Percentiles rank a stretch among this genome's conserved stretches.
Conservation (phyloP, 495 filamentous ascomycete genomes). For the Xylaria grammica region DNA sequence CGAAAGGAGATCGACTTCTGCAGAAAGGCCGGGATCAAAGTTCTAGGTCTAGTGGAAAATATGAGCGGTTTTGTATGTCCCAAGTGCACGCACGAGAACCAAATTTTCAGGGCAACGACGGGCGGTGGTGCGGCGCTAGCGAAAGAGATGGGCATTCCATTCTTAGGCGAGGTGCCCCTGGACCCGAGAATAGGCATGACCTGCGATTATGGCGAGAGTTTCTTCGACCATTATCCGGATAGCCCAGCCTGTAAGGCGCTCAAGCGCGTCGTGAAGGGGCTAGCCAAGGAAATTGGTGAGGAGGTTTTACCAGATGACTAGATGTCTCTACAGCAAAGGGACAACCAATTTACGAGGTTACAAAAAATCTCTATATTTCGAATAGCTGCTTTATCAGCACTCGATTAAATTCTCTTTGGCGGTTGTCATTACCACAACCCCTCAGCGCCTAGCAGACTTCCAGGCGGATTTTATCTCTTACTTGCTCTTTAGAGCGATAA, state of each 20-base stretch:
- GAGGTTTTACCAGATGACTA: conserved; percentile 47
- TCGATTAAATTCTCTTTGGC: background rate
- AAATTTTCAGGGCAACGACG: conserved; percentile 92
- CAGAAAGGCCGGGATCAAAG: conserved; percentile 85
- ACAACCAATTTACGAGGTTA: background rate
- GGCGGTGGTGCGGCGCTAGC: conserved; percentile 83
- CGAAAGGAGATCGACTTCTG: conserved; percentile 98
- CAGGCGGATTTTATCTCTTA: background rate
- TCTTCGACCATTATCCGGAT: conserved; percentile 91
- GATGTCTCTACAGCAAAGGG: background rate
- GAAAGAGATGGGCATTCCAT: conserved; percentile 82
- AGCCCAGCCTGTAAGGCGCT: conserved; percentile 85
- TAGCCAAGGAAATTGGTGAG: conserved; percentile 68
- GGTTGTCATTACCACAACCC: background rate
- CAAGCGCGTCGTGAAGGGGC: conserved; percentile 71
- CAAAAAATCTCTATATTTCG: background rate
- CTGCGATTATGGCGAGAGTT: conserved; percentile 96
- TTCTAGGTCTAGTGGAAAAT: conserved; percentile 94
- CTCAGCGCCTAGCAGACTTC: background rate
- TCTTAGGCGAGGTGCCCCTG: conserved; percentile 88
- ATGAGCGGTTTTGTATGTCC: conserved; percentile 97
- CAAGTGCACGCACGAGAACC: conserved; percentile 76
- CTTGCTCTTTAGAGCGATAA: background rate
- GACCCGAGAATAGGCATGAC: conserved; percentile 95
- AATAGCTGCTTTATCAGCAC: background rate